Conservation (phyloP, 2,329 filamentous ascomycete species). For the Aspergillus sergii region DNA sequence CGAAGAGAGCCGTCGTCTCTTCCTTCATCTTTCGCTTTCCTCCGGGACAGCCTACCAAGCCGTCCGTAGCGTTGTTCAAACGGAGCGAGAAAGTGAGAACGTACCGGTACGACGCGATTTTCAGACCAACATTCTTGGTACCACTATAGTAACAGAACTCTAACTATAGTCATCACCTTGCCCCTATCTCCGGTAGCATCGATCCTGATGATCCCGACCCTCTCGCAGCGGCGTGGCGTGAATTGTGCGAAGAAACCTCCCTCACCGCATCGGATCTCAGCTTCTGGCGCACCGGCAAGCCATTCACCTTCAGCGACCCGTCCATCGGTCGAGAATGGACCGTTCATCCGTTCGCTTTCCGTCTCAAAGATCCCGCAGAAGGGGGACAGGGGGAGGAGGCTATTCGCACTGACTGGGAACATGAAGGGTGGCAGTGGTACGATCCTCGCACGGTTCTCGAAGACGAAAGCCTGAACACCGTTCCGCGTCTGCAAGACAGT, state of each 20-base stretch:
- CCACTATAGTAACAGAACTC: background rate
- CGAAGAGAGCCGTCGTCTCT: conserved; percentile 44
- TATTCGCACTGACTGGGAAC: conserved; percentile 65
- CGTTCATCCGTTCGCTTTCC: conserved; percentile 63
- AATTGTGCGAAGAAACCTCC: conserved; percentile 64
- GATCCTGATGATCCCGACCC: conserved; percentile 57
- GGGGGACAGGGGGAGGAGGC: conserved; percentile 36
- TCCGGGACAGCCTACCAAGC: conserved; percentile 23
- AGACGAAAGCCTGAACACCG: conserved; percentile 52
- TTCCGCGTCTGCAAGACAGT: conserved; percentile 61
- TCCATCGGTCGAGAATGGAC: conserved; percentile 61
- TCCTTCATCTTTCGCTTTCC: conserved; percentile 44
- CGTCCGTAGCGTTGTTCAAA: conserved; percentile 63
- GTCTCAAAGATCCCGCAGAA: conserved; percentile 41
- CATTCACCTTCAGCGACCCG: conserved; percentile 59
- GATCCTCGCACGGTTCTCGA: conserved; percentile 55
- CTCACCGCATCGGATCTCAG: conserved; percentile 52
- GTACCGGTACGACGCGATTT: conserved; percentile 52
- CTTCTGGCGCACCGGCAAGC: conserved; percentile 60
- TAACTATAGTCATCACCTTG: conserved; percentile 52
- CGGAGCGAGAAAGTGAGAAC: conserved; percentile 62
- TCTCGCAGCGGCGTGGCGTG: conserved; percentile 62
- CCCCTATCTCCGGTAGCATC: conserved; percentile 65
- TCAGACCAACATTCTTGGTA: background rate
- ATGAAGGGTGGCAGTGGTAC: conserved; percentile 61